Conservation (phyloP, 148 eudicot species). For the Hydrangea macrophylla region DNA sequence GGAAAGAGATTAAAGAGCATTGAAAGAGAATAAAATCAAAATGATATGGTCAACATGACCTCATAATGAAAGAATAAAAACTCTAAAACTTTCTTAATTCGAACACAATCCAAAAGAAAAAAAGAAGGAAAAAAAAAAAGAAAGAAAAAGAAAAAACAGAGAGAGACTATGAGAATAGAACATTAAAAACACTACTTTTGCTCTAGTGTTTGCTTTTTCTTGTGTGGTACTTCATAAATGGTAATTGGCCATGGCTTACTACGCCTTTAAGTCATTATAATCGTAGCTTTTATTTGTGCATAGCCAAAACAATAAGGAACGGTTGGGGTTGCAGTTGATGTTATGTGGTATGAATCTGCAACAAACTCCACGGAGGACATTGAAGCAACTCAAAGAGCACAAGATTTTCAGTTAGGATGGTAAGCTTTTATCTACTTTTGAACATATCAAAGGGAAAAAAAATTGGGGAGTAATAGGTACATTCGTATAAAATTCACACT, state of each 20-base stretch:
- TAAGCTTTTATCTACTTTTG: slow-evolving; percentile 16
- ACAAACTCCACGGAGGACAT: slow-evolving; percentile 66
- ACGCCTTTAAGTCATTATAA: neutral
- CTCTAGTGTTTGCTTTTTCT: neutral
- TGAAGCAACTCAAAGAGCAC: slow-evolving; percentile 76
- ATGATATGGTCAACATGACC: too few relatives aligned
- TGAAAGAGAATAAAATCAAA: too few relatives aligned
- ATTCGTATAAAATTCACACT: too few relatives aligned
- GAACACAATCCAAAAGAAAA: too few relatives aligned
- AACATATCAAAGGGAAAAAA: neutral
- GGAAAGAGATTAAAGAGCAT: too few relatives aligned
- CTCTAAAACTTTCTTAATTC: too few relatives aligned
- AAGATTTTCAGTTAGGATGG: slow-evolving; percentile 87
- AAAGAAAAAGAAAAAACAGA: too few relatives aligned
- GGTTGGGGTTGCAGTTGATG: slow-evolving; percentile 62
- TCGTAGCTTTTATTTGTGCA: neutral
- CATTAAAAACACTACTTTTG: neutral
- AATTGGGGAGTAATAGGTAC: neutral
- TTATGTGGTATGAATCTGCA: slow-evolving; percentile 74
- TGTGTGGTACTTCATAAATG: too few relatives aligned
- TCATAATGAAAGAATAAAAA: too few relatives aligned
- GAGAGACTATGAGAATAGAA: neutral
- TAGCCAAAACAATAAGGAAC: slow-evolving; percentile 62
- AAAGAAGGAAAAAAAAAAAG: too few relatives aligned
- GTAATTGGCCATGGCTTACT: neutral